These are phyloP conservation scores for Xylaria venustula DNA, from an alignment of 495 filamentous ascomycete species.

Conservation along the genomic window DNA sequence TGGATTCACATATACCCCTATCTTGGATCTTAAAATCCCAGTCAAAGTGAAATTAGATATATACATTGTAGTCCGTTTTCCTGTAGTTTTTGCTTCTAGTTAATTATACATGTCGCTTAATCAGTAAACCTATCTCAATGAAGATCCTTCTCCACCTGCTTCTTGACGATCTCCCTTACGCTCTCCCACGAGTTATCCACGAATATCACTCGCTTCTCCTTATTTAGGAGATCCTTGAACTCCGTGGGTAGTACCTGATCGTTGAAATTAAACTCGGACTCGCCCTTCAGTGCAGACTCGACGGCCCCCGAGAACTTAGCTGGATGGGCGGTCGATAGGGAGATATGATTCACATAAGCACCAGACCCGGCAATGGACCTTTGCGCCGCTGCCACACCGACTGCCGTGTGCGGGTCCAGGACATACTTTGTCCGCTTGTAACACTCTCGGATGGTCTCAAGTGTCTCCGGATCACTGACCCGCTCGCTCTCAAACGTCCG, in stretches of 20 bases:
- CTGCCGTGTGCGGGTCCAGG: slow-evolving; percentile 87
- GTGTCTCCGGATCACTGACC: slow-evolving; percentile 74
- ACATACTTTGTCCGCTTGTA: slow-evolving; percentile 71
- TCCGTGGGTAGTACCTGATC: slow-evolving; percentile 71
- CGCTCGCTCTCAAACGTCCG: slow-evolving; percentile 77
- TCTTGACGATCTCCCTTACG: slow-evolving; percentile 55
- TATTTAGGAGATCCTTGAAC: slow-evolving; percentile 69
- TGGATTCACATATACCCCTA: too few relatives aligned
- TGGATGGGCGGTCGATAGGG: slow-evolving; percentile 88
- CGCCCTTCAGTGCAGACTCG: slow-evolving; percentile 64
- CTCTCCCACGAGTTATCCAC: slow-evolving; percentile 51
- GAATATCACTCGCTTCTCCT: slow-evolving; percentile 58
- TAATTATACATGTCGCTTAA: too few relatives aligned
- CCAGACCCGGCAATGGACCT: slow-evolving; percentile 56
- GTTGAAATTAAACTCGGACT: slow-evolving; percentile 67
- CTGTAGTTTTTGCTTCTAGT: too few relatives aligned
- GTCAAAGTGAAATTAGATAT: too few relatives aligned
- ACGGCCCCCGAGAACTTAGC: slow-evolving; percentile 88
- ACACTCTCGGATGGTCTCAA: slow-evolving; percentile 66
- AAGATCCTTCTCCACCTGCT: slow-evolving; percentile 55
- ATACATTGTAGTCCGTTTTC: too few relatives aligned
- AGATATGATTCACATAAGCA: slow-evolving; percentile 62
- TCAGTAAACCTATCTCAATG: neutral
- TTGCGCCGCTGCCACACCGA: slow-evolving; percentile 72
- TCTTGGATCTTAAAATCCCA: too few relatives aligned